Evolutionary conservation across 2,329 filamentous ascomycete genomes (phyloP).

Genomic region (Fusarium sp.): DNA sequence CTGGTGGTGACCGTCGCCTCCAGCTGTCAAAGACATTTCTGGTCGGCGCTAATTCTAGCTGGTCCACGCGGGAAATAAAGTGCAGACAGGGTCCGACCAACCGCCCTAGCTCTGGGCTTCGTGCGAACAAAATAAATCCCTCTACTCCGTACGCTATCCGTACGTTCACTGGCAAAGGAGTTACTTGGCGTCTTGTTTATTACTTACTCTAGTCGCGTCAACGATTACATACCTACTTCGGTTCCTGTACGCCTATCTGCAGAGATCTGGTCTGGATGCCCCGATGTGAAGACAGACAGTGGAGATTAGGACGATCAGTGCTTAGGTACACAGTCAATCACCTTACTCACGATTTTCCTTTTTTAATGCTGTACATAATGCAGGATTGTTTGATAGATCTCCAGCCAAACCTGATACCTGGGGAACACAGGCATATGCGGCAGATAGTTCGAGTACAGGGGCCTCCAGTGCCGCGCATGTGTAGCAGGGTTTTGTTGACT

Average conservation of each 20-base stretch:
- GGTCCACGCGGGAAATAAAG: slow-evolving; percentile 33
- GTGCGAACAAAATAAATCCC: not conserved
- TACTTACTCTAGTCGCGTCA: not conserved
- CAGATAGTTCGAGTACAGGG: slow-evolving; percentile 23
- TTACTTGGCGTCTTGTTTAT: not conserved
- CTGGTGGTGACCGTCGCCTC: slow-evolving; percentile 37
- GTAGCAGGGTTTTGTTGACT: slow-evolving; percentile 25
- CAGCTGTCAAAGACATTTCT: slow-evolving; percentile 37
- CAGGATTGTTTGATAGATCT: slow-evolving; percentile 31
- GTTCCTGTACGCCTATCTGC: not conserved
- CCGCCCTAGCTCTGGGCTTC: slow-evolving; percentile 4
- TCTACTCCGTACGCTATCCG: not conserved
- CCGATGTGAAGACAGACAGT: not conserved
- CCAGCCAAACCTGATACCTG: slow-evolving; percentile 18
- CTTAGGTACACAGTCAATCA: not conserved
- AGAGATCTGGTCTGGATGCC: not conserved
- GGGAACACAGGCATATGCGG: slow-evolving; percentile 33
- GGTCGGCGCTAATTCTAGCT: slow-evolving; percentile 40
- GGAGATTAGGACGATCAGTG: not conserved
- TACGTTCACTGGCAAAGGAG: not conserved
- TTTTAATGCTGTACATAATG: not conserved
- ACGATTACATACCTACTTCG: not conserved
- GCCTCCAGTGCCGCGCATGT: slow-evolving; percentile 23
- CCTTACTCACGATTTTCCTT: slow-evolving; percentile 5
- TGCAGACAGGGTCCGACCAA: slow-evolving; percentile 29